A percentile compares a stretch with the other conserved stretches of the same genome.
Conservation (phyloP, 2,329 filamentous ascomycete species). For the Chaetomium olivaceum region DNA sequence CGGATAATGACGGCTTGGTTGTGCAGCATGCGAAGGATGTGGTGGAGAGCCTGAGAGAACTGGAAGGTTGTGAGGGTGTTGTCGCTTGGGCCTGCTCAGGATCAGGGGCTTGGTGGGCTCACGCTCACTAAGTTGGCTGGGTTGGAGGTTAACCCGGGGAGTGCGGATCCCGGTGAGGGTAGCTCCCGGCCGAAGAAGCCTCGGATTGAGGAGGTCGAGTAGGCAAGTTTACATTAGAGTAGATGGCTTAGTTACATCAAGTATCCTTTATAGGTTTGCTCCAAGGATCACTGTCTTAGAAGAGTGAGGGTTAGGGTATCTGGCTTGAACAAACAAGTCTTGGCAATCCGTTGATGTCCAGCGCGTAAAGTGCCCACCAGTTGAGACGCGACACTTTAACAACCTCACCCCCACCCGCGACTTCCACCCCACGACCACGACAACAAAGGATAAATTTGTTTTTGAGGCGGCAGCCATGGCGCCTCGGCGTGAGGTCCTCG, state of each 20-base stretch:
- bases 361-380: conserved; percentile 11
- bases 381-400: background rate
- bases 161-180: background rate
- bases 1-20: conserved; percentile 69
- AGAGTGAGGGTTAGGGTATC: conserved; percentile 9
- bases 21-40: conserved; percentile 66
- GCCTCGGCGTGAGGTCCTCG: conserved; percentile 35
- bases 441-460: background rate
- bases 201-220: conserved; percentile 64
- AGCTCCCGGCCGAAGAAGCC: conserved; percentile 35
- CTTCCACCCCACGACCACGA: background rate
- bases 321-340: background rate
- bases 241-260: background rate
- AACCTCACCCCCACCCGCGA: conserved; percentile 5
- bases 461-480: conserved; percentile 28
- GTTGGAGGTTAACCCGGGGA: conserved; percentile 43
- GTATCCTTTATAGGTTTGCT: too few species aligned
- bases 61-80: conserved; percentile 51
- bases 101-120: conserved; percentile 20
- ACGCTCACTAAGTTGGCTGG: conserved; percentile 44
- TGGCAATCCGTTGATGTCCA: conserved; percentile 9
- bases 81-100: conserved; percentile 30
- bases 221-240: background rate
- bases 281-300: background rate
- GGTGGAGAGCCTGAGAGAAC: conserved; percentile 64